Evolutionary conservation across 805 yeast genomes (phyloP), one percentile per base, ranked within the genome.

Genomic region (Clavispora carvajalis): DNA sequence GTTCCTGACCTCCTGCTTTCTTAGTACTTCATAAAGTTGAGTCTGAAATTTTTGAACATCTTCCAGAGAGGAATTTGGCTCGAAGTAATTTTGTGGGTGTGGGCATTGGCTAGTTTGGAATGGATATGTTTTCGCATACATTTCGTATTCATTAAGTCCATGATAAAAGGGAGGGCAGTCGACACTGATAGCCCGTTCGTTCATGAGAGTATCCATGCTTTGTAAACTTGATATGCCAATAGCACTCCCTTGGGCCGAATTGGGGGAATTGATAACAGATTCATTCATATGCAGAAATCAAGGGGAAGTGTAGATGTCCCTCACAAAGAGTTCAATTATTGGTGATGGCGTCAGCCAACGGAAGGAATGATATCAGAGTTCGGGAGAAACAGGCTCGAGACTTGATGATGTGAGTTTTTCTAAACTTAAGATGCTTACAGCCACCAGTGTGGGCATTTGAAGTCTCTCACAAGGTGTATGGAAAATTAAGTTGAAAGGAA

Each of bases 1-100:
- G 34, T 35, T 42, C 37, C 35, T 28, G n/a, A 23, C 38, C 12
- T 36, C 40, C 37, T 43, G 46, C 26, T 33, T 24, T 40, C 46
- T 43, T 36, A 43, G 44, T 31, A 39, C 46, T 25, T 39, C 44
- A 25, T 36, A 43, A n/a, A 39, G 33, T 18, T 43, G 46, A 26
- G 37, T 22, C 22, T 43, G 46, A 22, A 39, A 38, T 16, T 36
- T 33, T 7, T 43, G 44, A 18, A 36, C 34, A 35, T 23, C 41
- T 8, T 36, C 39, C 38, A 18, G 34, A 23, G n/a, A 23, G 10
- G 12, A 30, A 10, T 12, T 18, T 22, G 25, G 41, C 19, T 38
- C 41, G 22, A 19, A 36, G 7, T 33, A 34, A 33, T 33, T 10
- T 17, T 24, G 29, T 18, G 26, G 34, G 25, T 3, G 28, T 22